Base-by-base conservation (phyloP, 106 monocot genomes). In the Dactylorhiza incarnata region DNA sequence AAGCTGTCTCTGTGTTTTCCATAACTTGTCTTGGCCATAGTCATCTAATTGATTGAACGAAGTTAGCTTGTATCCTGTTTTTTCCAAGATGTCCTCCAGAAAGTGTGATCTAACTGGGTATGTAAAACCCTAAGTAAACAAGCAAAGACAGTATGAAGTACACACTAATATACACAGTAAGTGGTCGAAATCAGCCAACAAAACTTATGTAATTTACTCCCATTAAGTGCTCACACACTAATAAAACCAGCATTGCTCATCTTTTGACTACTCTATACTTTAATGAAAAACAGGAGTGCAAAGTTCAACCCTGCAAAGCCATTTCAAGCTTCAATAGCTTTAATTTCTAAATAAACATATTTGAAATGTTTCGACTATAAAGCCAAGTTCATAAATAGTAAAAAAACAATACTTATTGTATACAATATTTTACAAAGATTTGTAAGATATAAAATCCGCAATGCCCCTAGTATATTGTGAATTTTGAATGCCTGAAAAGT, bases 1-100 rank as follows among this genome's bases (percentile, higher is more conserved):
- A 54, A 99, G 79, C 74, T 99, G 99, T 76, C 86, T 85, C 79
- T 94, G 99, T 71, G 99, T 99, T 82, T 99, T 99, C 99, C 99
- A 99, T 75, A 99, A 44, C 83, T 99, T 99, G 45, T 99, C 99
- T 88, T 99, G 94, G 48, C 99, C 99, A 81, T 94, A 99, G 85
- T 99, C 94, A 85, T 99, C 99, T 51, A 94, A 71, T 91, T 99
- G 99, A 76, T 99, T 99, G 45, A 89, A 86, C 74, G 91, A 88
- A 53, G 91, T 94, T 75, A 99, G 69, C 68, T 88, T 99, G 75
- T 94, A 99, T 78, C 99, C 99, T 73, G 91, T 91, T 49, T 82
- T 89, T 80, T 99, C 99, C 71, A 99, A 72, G 78, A 99, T 83
- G 76, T 99, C 99, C 83, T 99, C 99, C 49, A 99, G 82, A 83